phyloP scores from a whole-genome alignment of 495 filamentous ascomycete species.

The Cercophora sp. region DNA sequence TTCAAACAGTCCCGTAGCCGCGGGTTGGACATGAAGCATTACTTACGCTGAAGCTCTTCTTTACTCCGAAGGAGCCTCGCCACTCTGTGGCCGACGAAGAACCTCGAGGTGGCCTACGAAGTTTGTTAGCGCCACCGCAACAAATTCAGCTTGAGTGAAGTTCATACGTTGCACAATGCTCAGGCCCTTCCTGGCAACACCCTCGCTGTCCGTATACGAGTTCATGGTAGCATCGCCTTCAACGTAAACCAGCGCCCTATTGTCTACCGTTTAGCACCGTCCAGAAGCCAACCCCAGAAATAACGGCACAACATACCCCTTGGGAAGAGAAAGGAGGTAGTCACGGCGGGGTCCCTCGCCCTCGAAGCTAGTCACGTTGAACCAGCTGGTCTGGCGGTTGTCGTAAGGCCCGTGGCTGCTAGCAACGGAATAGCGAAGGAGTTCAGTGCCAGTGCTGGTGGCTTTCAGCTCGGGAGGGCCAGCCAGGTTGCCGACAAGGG shows the following conservation, averaged over 20 bases:
- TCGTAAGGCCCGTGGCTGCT: conserved; percentile 53
- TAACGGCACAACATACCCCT: conserved; percentile 86
- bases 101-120: conserved; percentile 57
- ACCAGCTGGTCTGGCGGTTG: conserved; percentile 72
- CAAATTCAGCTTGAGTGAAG: too few relatives aligned
- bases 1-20: too few relatives aligned
- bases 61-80: too few relatives aligned
- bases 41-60: too few relatives aligned
- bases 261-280: too few relatives aligned
- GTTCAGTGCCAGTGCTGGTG: conserved; percentile 61
- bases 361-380: conserved; percentile 62
- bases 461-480: conserved; percentile 62
- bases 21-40: too few relatives aligned
- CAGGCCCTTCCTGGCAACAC: conserved; percentile 51
- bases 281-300: too few relatives aligned
- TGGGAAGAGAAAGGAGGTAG: conserved; percentile 59
- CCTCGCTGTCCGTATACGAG: conserved; percentile 59
- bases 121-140: conserved; percentile 9
- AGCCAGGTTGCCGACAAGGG: conserved; percentile 72
- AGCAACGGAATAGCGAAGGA: conserved; percentile 65
- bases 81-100: conserved; percentile 22
- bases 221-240: conserved; percentile 68
- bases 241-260: conserved; percentile 63
- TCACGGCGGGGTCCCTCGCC: conserved; percentile 59
- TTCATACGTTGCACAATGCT: conserved; percentile 75